phyloP scores from a whole-genome alignment of 805 yeast genomes.

The Cyberlindnera maclurae region DNA sequence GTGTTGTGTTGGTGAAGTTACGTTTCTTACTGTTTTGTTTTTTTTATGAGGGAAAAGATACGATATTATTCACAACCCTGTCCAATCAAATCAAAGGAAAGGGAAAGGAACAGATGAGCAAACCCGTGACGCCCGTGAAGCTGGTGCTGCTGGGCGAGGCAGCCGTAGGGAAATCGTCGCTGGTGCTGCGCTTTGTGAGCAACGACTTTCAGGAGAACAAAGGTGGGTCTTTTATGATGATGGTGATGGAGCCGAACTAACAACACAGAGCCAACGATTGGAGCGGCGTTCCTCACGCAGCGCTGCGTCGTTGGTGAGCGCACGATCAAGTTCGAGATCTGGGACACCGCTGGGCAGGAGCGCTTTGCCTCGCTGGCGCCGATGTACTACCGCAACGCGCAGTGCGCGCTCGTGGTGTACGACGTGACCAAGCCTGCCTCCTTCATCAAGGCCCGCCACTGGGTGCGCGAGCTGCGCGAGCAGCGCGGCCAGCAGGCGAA shows the following conservation, averaged over 20 bases:
- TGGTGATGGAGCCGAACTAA: slow-evolving; percentile 8
- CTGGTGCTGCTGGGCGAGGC: slow-evolving; percentile 93
- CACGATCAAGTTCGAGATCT: slow-evolving; percentile 85
- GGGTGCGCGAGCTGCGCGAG: slow-evolving; percentile 94
- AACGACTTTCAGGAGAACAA: slow-evolving; percentile 96
- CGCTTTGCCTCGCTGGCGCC: slow-evolving; percentile 95
- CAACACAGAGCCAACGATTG: slow-evolving; percentile 79
- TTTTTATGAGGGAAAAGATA: no score
- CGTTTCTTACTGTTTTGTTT: no score
- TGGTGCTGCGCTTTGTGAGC: slow-evolving; percentile 86
- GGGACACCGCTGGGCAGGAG: slow-evolving; percentile 98
- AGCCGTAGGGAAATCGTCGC: slow-evolving; percentile 93
- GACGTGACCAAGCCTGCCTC: slow-evolving; percentile 94
- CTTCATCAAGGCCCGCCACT: slow-evolving; percentile 92
- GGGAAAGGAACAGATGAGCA: no score
- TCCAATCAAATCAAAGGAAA: no score
- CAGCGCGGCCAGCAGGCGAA: no score
- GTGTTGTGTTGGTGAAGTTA: no score
- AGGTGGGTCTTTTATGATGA: slow-evolving; percentile 24
- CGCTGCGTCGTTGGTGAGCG: slow-evolving; percentile 80
- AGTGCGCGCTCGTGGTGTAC: slow-evolving; percentile 92
- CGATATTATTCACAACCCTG: no score
- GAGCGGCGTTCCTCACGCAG: slow-evolving; percentile 95
- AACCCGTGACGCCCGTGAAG: slow-evolving; percentile 67
- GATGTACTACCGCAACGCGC: slow-evolving; percentile 95